phyloP scores from a whole-genome alignment of 2,329 filamentous ascomycete species.

The Ophiosphaerella herpotricha region DNA sequence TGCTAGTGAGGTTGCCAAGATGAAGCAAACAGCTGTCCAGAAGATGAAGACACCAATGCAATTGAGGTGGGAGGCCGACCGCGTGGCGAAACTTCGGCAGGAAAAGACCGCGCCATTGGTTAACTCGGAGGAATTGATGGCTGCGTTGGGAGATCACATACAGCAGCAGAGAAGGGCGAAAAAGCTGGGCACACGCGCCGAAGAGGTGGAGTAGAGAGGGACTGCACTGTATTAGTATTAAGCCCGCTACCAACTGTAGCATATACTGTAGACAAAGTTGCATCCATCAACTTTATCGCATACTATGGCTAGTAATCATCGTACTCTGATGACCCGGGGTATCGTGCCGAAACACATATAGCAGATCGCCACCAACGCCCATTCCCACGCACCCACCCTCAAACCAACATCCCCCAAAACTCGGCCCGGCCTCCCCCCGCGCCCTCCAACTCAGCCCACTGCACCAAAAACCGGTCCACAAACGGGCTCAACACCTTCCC shows the following conservation, averaged over 20 bases:
- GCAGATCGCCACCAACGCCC: too few relatives aligned
- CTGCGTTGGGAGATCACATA: conserved; percentile 50
- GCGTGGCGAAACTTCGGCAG: conserved; percentile 27
- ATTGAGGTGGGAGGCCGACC: conserved; percentile 37
- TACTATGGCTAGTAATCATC: too few relatives aligned
- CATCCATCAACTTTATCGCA: too few relatives aligned
- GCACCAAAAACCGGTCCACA: conserved; percentile 80
- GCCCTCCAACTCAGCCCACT: conserved; percentile 70
- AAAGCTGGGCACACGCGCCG: conserved; percentile 10
- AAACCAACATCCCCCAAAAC: conserved; percentile 50
- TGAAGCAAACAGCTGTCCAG: conserved; percentile 20
- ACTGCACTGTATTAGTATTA: not conserved
- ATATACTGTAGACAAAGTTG: conserved; percentile 28
- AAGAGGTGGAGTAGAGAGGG: conserved; percentile 16
- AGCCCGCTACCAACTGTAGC: conserved; percentile 7
- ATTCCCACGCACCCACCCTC: not conserved
- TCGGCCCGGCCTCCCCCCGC: conserved; percentile 47
- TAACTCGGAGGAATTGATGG: conserved; percentile 44
- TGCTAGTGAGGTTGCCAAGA: conserved; percentile 36
- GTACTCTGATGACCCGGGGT: too few relatives aligned
- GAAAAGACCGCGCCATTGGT: conserved; percentile 25
- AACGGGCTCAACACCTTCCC: conserved; percentile 74
- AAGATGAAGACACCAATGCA: conserved; percentile 44
- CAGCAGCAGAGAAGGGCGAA: conserved; percentile 23
- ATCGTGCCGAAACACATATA: too few relatives aligned